Evolutionary conservation across 345 rosid species (phyloP), one percentile per base, ranked within the genome.

Genomic region (Sisymbrium altissimum): DNA sequence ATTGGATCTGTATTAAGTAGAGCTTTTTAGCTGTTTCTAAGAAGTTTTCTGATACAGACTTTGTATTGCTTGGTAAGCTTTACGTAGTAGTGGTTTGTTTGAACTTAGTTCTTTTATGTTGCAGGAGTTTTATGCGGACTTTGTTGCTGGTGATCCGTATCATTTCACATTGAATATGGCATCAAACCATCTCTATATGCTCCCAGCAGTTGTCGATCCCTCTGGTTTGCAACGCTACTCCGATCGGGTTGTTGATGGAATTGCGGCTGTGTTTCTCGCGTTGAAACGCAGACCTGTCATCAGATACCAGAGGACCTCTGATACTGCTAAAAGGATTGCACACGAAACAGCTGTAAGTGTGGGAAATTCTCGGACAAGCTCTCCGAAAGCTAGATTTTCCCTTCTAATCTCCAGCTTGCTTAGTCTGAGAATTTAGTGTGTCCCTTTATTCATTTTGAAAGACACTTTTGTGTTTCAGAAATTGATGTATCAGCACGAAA

Each of bases 91-190:
- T 63, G 21, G 62, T 15, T 71, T 70, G 62, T 64, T 30, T 56
- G n/a, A 10, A 56, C 21, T n/a, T 40, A 33, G 50, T 62, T 12
- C 12, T 35, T 80, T 36, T 70, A 38, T 78, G 45, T 78, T 86
- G 85, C 89, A 92, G 99, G 99, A 95, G 83, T 90, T 79, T 68
- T 95, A 88, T 84, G 98, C 97, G 65, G 99, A 95, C 80, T 95
- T 95, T 81, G 87, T 92, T 70, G 88, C 98, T 2, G 44, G 81
- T 70, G 98, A 95, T 78, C 89, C 98, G 33, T 90, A 75, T 77
- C 99, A 95, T 76, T 90, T 95, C 83, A 83, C 98, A 9, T 78
- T 95, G 77, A 95, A 88, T 74, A 81, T 90, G 76, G 85, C 96
- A 36, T 78, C 92, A 66, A 95, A 88, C 78, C 92, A 88, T 64